phyloP scores from a whole-genome alignment of 495 filamentous ascomycete genomes.

The Penicillium antarcticum region DNA sequence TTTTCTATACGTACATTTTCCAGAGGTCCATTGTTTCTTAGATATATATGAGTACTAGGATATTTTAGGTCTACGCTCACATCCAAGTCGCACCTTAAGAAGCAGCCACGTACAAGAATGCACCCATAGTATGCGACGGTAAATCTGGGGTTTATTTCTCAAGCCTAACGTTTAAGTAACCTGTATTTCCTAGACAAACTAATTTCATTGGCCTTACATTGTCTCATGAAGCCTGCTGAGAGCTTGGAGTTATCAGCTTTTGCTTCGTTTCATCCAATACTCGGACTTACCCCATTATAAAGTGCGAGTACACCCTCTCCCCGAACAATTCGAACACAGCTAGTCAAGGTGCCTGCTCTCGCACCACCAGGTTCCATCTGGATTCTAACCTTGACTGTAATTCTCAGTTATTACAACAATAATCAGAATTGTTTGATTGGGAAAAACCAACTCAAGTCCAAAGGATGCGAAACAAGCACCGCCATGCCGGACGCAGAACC shows the following conservation, averaged over 20 bases:
- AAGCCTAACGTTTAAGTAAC: too few species aligned
- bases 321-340: constrained; percentile 30
- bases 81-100: too few species aligned
- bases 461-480: constrained; percentile 39
- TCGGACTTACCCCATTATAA: constrained; percentile 33
- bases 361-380: constrained; percentile 22
- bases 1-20: too few species aligned
- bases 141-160: too few species aligned
- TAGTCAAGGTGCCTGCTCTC: constrained; percentile 29
- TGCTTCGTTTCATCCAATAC: not conserved
- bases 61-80: too few species aligned
- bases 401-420: not conserved
- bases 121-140: too few species aligned
- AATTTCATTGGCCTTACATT: constrained; percentile 10
- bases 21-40: too few species aligned
- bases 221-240: constrained; percentile 25
- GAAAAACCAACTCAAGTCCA: constrained; percentile 32
- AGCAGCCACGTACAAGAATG: too few species aligned
- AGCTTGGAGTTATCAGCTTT: constrained; percentile 2
- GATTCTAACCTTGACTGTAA: constrained; percentile 34
- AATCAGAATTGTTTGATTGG: too few species aligned
- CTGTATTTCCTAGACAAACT: too few species aligned
- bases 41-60: too few species aligned
- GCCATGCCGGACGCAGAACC: constrained; percentile 44
- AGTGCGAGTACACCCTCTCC: constrained; percentile 25